Percentiles rank a stretch among this genome's conserved stretches.
These are phyloP conservation scores for Eragrostis tef DNA, from an alignment of 202 grass and related monocot genomes.

Conservation along the genomic window DNA sequence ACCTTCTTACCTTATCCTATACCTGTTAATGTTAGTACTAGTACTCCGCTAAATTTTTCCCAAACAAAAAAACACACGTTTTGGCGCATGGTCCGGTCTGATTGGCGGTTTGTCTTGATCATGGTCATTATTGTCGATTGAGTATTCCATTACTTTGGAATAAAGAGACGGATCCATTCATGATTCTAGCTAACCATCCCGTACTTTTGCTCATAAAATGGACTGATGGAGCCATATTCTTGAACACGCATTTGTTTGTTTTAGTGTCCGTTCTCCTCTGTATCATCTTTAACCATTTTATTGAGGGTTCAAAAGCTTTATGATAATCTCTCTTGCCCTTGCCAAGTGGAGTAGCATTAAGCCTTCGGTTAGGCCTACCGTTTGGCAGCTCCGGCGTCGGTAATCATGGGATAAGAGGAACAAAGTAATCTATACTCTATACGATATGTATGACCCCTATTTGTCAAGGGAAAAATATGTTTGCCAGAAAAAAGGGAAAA, in stretches of 20 bases:
- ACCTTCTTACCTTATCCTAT: not conserved
- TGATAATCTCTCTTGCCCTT: constrained; percentile 35
- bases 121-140: constrained; percentile 35
- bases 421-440: not conserved
- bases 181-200: not conserved
- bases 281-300: not conserved
- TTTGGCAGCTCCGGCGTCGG: constrained; percentile 24
- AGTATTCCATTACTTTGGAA: constrained; percentile 26
- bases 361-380: constrained; percentile 46
- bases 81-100: constrained; percentile 29
- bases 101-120: constrained; percentile 25
- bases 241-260: constrained; percentile 21
- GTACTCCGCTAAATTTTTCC: not conserved
- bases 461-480: not conserved
- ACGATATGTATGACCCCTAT: not conserved
- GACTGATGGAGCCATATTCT: not conserved
- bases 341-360: constrained; percentile 18
- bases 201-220: constrained; percentile 23
- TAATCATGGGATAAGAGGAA: constrained; percentile 13
- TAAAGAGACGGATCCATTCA: constrained; percentile 18
- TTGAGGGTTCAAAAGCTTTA: not conserved
- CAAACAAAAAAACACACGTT: not conserved
- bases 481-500: too few species aligned
- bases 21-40: not conserved
- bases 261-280: constrained; percentile 1